phyloP scores from a whole-genome alignment of 345 rosid genomes.

The Trapa bicornis region DNA sequence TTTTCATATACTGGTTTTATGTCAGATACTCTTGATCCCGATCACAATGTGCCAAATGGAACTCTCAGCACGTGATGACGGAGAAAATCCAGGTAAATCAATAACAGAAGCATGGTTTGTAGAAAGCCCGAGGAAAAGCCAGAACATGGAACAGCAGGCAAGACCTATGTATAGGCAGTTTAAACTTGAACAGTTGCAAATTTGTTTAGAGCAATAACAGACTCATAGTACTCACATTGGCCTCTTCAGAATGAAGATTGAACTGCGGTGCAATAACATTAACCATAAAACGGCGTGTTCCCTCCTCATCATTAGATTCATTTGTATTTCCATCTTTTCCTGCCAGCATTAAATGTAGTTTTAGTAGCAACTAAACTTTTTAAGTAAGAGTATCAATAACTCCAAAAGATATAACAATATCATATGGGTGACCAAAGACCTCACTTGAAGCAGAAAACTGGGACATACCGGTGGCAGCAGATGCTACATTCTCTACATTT shows the following conservation, averaged over 20 bases:
- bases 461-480: conserved; percentile 38
- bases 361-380: not conserved
- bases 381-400: not conserved
- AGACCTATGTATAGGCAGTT: not conserved
- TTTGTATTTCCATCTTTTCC: conserved; percentile 10
- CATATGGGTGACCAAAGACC: not conserved
- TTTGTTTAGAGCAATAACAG: not conserved
- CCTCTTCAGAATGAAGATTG: conserved; percentile 99
- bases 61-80: not conserved
- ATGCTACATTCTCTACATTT: conserved; percentile 32
- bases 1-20: not conserved
- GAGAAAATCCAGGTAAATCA: not conserved
- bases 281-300: conserved; percentile 86
- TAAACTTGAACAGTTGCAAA: not conserved
- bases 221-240: conserved; percentile 55
- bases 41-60: not conserved
- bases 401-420: not conserved
- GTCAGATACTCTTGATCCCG: not conserved
- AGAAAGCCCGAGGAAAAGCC: not conserved
- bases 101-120: not conserved
- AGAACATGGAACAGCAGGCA: not conserved
- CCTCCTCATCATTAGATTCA: conserved; percentile 59
- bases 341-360: not conserved
- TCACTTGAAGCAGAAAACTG: not conserved
- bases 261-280: conserved; percentile 95